Evolutionary conservation across 2,329 filamentous ascomycete genomes (phyloP), one percentile per base, ranked within the genome.

Genomic region (Colletotrichum coccodes): DNA sequence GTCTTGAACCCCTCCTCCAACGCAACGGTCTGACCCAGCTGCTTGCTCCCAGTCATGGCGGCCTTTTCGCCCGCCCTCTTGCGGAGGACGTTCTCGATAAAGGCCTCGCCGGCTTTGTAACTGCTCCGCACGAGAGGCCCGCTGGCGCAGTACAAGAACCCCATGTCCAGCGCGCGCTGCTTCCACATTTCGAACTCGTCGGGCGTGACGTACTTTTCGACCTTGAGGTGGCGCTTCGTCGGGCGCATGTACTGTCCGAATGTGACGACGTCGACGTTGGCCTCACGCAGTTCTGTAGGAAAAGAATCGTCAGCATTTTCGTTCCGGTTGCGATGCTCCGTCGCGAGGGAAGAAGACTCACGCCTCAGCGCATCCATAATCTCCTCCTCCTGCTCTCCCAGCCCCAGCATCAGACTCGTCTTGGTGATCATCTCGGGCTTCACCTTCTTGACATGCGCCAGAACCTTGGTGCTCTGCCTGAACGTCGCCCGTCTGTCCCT

Each of bases 221-320:
- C 96, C 80, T 97, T 92, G 89, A 99, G 95, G 80, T 99, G 96
- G 50, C 95, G 90, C 86, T 98, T 99, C 5, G 96, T 99, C 2
- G 96, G 96, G 12, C 95, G 93, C 96, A 99, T 99, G 85, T 99
- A 99, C 84, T 99, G 96, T n/a, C 96, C 96, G 74, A 99, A 99
- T 0, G 96, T 99, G 66, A 99, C 94, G 14, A 99, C 94, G 74
- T 99, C 96, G 52, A 98, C 95, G 69, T 93, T 85, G 66, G 90
- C 88, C 72, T 91, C 91, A 66, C 96, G 89, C 14, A 99, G 87
- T 46, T 71, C 70, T 71, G 58, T 38, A 7, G 28, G 40, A 16
- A 6, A 1, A 21, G 34, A 4, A 8, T 8, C 8, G 30, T 52
- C n/a, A 52, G 49, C 49, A 52, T 52, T 4, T 16, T 11, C 6